Evolutionary conservation across 345 rosid genomes (phyloP).

Genomic region (Psidium friedrichsthalianum): DNA sequence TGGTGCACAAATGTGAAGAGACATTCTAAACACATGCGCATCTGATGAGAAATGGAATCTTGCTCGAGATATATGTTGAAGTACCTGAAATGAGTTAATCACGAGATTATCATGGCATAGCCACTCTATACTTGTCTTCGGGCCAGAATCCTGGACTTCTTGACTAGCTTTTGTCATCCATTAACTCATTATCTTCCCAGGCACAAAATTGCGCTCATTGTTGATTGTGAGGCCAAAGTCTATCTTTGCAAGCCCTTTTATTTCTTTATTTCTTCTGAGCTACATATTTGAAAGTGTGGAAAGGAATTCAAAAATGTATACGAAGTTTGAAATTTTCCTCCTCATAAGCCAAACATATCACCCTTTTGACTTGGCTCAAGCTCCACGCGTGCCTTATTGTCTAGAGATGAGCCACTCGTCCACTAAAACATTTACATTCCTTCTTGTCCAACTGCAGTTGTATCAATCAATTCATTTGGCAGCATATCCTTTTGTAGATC

Average conservation of each 20-base stretch:
- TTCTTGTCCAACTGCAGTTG: background rate
- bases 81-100: background rate
- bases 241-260: background rate
- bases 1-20: background rate
- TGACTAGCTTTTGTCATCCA: background rate
- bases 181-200: background rate
- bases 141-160: background rate
- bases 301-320: background rate
- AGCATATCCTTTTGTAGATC: background rate
- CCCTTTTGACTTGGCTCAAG: background rate
- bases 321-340: background rate
- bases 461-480: background rate
- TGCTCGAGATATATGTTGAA: background rate
- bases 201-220: background rate
- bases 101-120: background rate
- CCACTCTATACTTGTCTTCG: background rate
- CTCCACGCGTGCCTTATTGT: background rate
- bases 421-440: background rate
- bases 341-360: background rate
- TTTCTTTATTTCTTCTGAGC: background rate
- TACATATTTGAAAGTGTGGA: background rate
- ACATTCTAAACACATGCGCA: background rate
- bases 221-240: background rate
- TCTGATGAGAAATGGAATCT: background rate
- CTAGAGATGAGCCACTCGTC: background rate